Evolutionary conservation across 352 stramenopile species (phyloP).

Genomic region (Globisporangium middletonii): DNA sequence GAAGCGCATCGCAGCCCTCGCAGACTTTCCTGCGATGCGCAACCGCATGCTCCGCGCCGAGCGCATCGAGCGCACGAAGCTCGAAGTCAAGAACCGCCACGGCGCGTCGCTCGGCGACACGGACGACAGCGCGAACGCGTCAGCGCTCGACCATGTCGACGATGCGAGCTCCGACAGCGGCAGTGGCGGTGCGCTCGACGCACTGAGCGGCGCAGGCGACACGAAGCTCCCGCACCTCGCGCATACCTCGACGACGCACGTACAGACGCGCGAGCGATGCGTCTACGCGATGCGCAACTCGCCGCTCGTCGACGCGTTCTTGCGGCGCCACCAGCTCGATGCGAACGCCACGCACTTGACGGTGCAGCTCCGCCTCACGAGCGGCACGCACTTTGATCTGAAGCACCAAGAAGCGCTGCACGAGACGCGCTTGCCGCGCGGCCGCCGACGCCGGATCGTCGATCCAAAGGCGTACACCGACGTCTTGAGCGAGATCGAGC

Average conservation of each 20-base stretch:
- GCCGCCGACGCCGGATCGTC: slow-evolving; percentile 35
- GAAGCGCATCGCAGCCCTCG: slow-evolving; percentile 47
- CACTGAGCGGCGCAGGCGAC: background rate
- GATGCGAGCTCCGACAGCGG: slow-evolving; percentile 2
- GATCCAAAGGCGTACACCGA: slow-evolving; percentile 45
- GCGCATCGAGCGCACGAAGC: slow-evolving; percentile 51
- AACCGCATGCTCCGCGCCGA: slow-evolving; percentile 64
- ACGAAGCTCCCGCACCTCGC: slow-evolving; percentile 7
- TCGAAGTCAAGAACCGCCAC: slow-evolving; percentile 47
- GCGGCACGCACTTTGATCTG: slow-evolving; percentile 33
- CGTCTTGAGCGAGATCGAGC: slow-evolving; percentile 46
- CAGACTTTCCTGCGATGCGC: slow-evolving; percentile 59
- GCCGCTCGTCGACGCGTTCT: slow-evolving; percentile 47
- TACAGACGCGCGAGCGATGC: slow-evolving; percentile 44
- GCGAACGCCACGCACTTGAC: slow-evolving; percentile 35
- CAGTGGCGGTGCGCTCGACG: background rate
- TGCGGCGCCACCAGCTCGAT: slow-evolving; percentile 45
- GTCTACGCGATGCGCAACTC: slow-evolving; percentile 67
- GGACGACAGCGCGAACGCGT: too few relatives aligned
- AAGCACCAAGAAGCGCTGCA: slow-evolving; percentile 44
- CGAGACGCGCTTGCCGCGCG: slow-evolving; percentile 21
- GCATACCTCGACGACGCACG: background rate
- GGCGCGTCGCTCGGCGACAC: slow-evolving; percentile 9
- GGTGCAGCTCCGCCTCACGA: slow-evolving; percentile 58
- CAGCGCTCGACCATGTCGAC: slow-evolving; percentile 1